Evolutionary conservation across 2,329 filamentous ascomycete genomes (phyloP).

Genomic region (Trichoderma lentiforme): DNA sequence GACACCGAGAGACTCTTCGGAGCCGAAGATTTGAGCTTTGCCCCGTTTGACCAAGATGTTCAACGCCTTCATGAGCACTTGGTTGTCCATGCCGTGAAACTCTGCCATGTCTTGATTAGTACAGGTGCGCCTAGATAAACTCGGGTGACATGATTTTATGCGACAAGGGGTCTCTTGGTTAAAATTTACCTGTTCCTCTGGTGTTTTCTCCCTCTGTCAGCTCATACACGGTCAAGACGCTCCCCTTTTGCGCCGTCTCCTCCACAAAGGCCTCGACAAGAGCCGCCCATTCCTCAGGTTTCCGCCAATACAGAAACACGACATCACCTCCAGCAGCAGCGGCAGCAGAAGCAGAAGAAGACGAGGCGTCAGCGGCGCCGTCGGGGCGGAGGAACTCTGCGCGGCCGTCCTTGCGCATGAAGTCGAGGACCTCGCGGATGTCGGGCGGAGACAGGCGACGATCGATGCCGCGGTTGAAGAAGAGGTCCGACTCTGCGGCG

Average conservation of each 20-base stretch:
- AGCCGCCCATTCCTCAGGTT: conserved; percentile 85
- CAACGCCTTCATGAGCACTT: conserved; percentile 75
- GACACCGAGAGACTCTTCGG: conserved; percentile 82
- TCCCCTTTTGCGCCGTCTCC: conserved; percentile 81
- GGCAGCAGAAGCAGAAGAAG: neutral
- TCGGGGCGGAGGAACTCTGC: conserved; percentile 60
- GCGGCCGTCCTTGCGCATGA: conserved; percentile 56
- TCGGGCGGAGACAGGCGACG: conserved; percentile 50
- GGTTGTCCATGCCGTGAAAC: conserved; percentile 83
- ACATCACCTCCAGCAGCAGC: conserved; percentile 37
- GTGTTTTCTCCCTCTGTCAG: conserved; percentile 83
- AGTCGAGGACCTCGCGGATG: conserved; percentile 56
- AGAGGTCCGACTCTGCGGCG: conserved; percentile 53
- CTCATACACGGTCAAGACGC: conserved; percentile 90
- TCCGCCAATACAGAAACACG: conserved; percentile 79
- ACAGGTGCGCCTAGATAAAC: neutral
- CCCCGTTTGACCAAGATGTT: conserved; percentile 81
- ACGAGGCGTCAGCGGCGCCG: conserved; percentile 28
- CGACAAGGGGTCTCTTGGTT: neutral
- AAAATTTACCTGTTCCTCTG: conserved; percentile 56
- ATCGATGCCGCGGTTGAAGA: conserved; percentile 54
- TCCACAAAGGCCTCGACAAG: conserved; percentile 79
- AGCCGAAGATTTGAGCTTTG: conserved; percentile 90
- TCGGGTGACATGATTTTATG: too few relatives aligned
- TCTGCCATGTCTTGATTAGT: conserved; percentile 47